phyloP scores from a whole-genome alignment of 257 asterid species.

The Gentiana dahurica region DNA sequence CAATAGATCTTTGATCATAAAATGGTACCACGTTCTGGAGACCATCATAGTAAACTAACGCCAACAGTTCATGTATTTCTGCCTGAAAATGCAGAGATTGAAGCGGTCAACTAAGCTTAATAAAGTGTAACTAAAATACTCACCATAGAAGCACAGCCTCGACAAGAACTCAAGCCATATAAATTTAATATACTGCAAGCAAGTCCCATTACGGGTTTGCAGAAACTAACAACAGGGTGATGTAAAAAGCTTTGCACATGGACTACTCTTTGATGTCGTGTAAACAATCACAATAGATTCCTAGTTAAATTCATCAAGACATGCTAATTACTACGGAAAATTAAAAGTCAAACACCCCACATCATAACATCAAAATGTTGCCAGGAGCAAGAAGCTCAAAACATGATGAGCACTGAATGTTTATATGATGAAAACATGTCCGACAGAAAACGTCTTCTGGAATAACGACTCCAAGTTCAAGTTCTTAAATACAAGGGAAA shows the following conservation, averaged over 20 bases:
- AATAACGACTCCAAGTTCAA: background rate
- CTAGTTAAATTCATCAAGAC: too few species aligned
- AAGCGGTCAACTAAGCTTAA: background rate
- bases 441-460: background rate
- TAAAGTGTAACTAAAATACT: slow-evolving; percentile 1
- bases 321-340: too few species aligned
- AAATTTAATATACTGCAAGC: background rate
- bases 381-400: too few species aligned
- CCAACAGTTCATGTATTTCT: slow-evolving; percentile 94
- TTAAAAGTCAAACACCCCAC: too few species aligned
- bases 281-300: background rate
- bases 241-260: background rate
- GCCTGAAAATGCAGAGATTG: slow-evolving; percentile 43
- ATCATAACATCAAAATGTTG: too few species aligned
- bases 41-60: slow-evolving; percentile 91
- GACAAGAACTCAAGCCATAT: background rate
- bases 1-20: slow-evolving; percentile 76
- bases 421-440: slow-evolving; percentile 3
- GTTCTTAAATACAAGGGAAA: slow-evolving; percentile 1
- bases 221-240: background rate
- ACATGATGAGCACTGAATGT: too few species aligned
- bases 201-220: background rate
- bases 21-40: slow-evolving; percentile 96
- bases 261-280: background rate
- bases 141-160: background rate